Base-by-base conservation (phyloP, 345 rosid species). In the Dipteronia sinensis region DNA sequence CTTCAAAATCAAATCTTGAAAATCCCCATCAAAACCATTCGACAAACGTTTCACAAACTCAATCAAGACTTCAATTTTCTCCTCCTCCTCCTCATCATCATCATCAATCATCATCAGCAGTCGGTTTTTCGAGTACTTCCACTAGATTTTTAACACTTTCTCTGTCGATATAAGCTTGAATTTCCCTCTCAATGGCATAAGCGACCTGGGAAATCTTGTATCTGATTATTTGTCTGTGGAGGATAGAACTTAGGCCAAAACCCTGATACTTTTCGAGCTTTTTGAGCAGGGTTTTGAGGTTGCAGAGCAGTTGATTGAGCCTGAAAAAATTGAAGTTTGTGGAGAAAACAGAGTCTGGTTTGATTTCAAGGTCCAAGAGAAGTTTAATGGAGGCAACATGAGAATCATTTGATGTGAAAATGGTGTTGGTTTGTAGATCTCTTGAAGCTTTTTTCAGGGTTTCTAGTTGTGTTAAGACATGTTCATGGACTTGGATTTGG, bases 1-100 rank as follows among this genome's bases (percentile, higher is more conserved):
- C 71, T 67, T 85, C 72, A 87, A 75, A 69, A 90, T 58, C 83
- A 88, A 47, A 42, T 88, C 89, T 65, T 90, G 94, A 59, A 87
- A 84, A 6, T 84, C 83, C 7, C 83, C 61, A 70, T 87, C 88
- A 67, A 90, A 90, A 15, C 92, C 94, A 56, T 38, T 68, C 2
- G 77, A 77, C 8, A 88, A 78, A 5, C 90, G 83, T 53, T 79
- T 66, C 71, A 81, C 84, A 25, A 90, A 81, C 47, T 77, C 89
- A 7, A 44, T 76, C 86, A 87, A 78, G 47, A 74, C 82, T 76
- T 65, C 73, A 65, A 83, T 80, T 77, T 79, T 84, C 71, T 78
- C 89, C 3, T 85, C 87, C 1, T 85, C 90, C 12, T 34, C 6
- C 6, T 34, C 38, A 5, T 34, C 38, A 34, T 4, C 38, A 34